phyloP scores from a whole-genome alignment of 2,329 filamentous ascomycete species.

The Pseudogymnoascus sp. region DNA sequence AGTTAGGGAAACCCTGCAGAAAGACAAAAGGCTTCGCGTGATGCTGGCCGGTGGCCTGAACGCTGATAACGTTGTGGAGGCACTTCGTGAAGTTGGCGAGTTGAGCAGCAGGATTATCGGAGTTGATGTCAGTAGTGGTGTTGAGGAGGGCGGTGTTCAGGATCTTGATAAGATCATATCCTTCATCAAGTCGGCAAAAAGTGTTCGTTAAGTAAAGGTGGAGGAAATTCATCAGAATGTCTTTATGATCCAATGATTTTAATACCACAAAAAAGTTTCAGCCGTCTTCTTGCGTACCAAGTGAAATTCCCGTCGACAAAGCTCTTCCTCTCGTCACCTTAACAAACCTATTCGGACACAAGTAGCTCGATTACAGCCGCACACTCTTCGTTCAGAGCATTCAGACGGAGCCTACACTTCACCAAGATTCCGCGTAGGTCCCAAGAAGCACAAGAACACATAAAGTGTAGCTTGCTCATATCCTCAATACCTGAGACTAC shows the following conservation, averaged over 20 bases:
- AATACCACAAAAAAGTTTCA: not conserved
- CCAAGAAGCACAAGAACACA: no score
- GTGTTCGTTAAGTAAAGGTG: constrained; percentile 17
- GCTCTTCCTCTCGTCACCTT: not conserved
- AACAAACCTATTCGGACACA: constrained; percentile 68
- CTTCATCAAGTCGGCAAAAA: constrained; percentile 71
- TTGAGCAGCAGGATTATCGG: constrained; percentile 59
- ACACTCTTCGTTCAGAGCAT: constrained; percentile 95
- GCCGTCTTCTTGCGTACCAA: not conserved
- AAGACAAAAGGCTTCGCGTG: constrained; percentile 63
- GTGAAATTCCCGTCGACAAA: constrained; percentile 64
- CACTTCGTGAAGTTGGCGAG: constrained; percentile 55
- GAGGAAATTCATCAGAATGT: not conserved
- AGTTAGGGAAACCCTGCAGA: constrained; percentile 58
- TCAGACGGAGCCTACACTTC: constrained; percentile 78
- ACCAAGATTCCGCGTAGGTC: constrained; percentile 70
- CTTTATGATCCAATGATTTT: not conserved
- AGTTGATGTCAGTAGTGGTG: constrained; percentile 90
- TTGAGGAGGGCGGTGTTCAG: constrained; percentile 77
- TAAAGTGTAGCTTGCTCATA: not conserved
- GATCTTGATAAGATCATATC: constrained; percentile 69
- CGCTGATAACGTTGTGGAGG: constrained; percentile 65
- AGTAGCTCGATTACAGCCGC: constrained; percentile 86
- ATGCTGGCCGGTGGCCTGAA: constrained; percentile 80
- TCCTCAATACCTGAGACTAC: not conserved